Evolutionary conservation across 768 basidiomycete species (phyloP).

Genomic region (Lentinula detonsa): DNA sequence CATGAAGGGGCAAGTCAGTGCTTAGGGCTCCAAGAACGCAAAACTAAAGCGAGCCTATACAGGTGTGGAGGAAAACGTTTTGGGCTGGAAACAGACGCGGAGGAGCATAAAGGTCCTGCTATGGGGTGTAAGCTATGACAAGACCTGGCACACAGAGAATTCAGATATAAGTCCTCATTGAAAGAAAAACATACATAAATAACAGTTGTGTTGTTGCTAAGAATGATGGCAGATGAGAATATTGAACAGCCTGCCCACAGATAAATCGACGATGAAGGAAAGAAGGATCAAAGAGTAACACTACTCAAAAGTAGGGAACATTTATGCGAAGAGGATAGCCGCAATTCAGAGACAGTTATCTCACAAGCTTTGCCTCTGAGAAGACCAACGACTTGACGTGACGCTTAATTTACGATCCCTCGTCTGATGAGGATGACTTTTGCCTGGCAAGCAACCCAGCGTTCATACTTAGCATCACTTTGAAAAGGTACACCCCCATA

Average conservation of each 20-base stretch:
- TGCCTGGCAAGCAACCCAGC: background rate
- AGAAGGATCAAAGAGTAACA: background rate
- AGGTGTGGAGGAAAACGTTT: conserved; percentile 15
- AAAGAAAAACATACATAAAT: background rate
- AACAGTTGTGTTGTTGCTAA: too few relatives aligned
- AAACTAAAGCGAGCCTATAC: conserved; percentile 6
- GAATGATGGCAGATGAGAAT: background rate
- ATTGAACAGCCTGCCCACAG: background rate
- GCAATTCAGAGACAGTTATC: background rate
- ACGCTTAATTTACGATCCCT: background rate
- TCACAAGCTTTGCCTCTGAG: background rate
- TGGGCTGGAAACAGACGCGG: background rate
- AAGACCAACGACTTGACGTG: background rate
- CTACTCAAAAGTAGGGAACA: background rate
- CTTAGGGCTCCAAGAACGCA: background rate
- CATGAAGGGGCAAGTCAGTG: background rate
- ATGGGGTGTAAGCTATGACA: background rate
- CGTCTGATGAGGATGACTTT: background rate
- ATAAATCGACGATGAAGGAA: background rate
- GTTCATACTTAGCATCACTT: background rate
- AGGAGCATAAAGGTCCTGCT: background rate
- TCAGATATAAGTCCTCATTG: background rate
- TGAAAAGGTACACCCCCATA: background rate
- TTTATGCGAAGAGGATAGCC: background rate
- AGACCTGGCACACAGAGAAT: background rate